These are phyloP conservation scores for Mycosphaerelloides madeirae DNA, from an alignment of 2,329 filamentous ascomycete genomes.

Conservation along the genomic window DNA sequence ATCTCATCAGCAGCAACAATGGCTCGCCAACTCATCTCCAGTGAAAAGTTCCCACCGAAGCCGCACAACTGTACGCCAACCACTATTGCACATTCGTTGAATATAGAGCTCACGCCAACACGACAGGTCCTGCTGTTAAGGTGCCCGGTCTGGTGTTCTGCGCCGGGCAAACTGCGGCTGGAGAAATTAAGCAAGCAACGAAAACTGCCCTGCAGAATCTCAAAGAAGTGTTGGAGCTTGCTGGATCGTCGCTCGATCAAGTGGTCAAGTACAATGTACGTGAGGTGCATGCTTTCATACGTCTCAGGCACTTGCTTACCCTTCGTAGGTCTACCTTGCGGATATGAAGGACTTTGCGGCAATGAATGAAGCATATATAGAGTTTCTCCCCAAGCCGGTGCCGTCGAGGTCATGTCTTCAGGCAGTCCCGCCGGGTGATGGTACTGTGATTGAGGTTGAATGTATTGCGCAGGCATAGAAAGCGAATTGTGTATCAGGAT, in stretches of 20 bases:
- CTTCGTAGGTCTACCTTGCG: slow-evolving; percentile 60
- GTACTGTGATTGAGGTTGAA: slow-evolving; percentile 49
- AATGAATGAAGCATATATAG: slow-evolving; percentile 50
- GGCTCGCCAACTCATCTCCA: slow-evolving; percentile 46
- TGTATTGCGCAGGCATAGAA: slow-evolving; percentile 27
- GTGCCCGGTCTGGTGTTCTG: slow-evolving; percentile 46
- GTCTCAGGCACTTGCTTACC: too few relatives aligned
- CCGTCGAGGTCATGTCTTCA: slow-evolving; percentile 31
- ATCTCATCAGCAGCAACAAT: slow-evolving; percentile 23
- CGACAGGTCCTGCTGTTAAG: slow-evolving; percentile 41
- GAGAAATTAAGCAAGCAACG: slow-evolving; percentile 46
- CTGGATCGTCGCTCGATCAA: slow-evolving; percentile 36
- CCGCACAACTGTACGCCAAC: slow-evolving; percentile 44
- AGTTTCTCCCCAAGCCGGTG: slow-evolving; percentile 15
- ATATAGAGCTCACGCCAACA: neutral
- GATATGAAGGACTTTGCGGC: slow-evolving; percentile 59
- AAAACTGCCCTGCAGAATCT: slow-evolving; percentile 7
- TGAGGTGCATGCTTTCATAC: too few relatives aligned
- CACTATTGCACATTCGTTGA: too few relatives aligned
- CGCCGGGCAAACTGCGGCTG: slow-evolving; percentile 47
- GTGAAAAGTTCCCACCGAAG: slow-evolving; percentile 45
- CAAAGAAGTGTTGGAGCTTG: slow-evolving; percentile 30
- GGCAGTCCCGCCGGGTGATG: slow-evolving; percentile 40
- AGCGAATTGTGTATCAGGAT: neutral
- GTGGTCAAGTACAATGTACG: slow-evolving; percentile 62